Percentiles rank a stretch among this genome's conserved stretches.
phyloP scores from a whole-genome alignment of 805 yeast genomes.

The Maudiozyma bulderi region DNA sequence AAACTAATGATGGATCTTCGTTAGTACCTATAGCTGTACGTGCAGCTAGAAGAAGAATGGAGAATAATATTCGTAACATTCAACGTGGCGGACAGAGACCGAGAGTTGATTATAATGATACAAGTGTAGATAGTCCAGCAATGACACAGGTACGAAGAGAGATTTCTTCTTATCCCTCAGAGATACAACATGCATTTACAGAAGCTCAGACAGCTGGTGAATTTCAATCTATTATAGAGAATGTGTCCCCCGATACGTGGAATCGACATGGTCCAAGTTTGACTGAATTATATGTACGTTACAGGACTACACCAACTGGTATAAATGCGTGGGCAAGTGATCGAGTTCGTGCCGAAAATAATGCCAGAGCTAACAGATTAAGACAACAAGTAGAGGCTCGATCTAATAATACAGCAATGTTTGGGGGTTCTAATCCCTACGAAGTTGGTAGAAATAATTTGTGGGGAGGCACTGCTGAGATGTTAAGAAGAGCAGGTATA shows the following conservation, averaged over 20 bases:
- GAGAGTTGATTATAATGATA: no score
- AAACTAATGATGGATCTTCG: not conserved
- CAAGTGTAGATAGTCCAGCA: slow-evolving; percentile 4
- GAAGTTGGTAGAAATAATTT: not conserved
- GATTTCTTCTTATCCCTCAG: slow-evolving; percentile 13
- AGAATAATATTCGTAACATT: not conserved
- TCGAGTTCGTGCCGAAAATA: slow-evolving; percentile 2
- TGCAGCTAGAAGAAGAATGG: slow-evolving; percentile 5
- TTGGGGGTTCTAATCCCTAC: no score
- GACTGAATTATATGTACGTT: slow-evolving; percentile 13
- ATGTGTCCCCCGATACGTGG: slow-evolving; percentile 14
- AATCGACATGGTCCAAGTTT: slow-evolving; percentile 16
- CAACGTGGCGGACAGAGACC: not conserved
- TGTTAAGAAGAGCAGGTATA: not conserved
- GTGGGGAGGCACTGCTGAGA: not conserved
- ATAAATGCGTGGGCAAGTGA: slow-evolving; percentile 12
- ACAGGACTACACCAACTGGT: slow-evolving; percentile 7
- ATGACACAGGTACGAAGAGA: slow-evolving; percentile 10
- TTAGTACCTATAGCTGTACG: slow-evolving; percentile 5
- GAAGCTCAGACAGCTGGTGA: slow-evolving; percentile 19
- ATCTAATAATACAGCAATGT: no score
- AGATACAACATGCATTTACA: slow-evolving; percentile 18
- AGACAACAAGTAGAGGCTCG: no score
- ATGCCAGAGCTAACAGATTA: no score
- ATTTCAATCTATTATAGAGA: slow-evolving; percentile 15